Evolutionary conservation across 192 early-diverging fungal genomes (phyloP).

Genomic region (Blastocladiella britannica): DNA sequence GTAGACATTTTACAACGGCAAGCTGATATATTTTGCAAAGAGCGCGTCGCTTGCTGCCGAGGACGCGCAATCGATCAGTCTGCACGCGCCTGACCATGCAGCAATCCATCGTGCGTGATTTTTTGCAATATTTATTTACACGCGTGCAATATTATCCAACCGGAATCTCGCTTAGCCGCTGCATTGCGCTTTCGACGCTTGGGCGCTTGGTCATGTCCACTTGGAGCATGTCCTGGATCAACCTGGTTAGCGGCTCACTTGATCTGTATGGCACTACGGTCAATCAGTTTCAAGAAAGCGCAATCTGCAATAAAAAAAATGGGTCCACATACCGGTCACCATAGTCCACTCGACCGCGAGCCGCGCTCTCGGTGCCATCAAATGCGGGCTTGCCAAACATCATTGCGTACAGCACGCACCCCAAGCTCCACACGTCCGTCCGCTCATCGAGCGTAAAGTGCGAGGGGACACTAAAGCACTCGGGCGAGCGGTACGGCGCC

Average conservation of each 20-base stretch:
- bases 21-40: no score
- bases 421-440: neutral
- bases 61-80: no score
- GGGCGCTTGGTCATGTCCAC: neutral
- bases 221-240: neutral
- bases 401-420: neutral
- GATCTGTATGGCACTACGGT: neutral
- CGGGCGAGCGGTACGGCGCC: neutral
- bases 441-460: neutral
- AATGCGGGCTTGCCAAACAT: neutral
- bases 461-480: neutral
- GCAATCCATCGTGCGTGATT: no score
- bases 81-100: no score
- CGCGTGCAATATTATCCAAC: no score
- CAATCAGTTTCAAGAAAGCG: neutral
- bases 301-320: neutral
- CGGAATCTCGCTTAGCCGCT: no score
- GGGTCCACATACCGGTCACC: neutral
- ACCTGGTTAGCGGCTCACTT: neutral
- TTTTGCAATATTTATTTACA: no score
- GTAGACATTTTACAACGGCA: no score
- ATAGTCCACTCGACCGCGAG: neutral
- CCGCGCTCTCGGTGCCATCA: neutral
- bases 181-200: no score
- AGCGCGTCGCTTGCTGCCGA: no score